Percentiles rank a stretch among this genome's conserved stretches.
These are phyloP conservation scores for Amphirosellinia nigrospora DNA, from an alignment of 495 filamentous ascomycete genomes.

Conservation along the genomic window DNA sequence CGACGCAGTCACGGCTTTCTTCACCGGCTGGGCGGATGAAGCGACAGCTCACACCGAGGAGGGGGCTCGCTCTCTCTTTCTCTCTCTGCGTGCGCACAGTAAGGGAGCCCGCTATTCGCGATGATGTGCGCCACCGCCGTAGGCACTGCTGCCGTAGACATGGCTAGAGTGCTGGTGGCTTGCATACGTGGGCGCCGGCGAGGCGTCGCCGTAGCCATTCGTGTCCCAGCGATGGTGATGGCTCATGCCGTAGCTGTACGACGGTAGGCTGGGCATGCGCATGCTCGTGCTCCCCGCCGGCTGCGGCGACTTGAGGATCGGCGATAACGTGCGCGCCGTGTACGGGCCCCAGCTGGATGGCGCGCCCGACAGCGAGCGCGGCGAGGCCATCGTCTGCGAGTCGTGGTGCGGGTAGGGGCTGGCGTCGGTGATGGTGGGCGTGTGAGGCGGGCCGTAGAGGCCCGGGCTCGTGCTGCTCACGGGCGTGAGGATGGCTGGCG, in stretches of 20 bases:
- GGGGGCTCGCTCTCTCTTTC: too few relatives aligned
- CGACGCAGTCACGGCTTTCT: not conserved
- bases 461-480: constrained; percentile 43
- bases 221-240: constrained; percentile 35
- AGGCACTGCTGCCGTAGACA: constrained; percentile 49
- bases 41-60: not conserved
- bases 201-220: constrained; percentile 47
- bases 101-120: constrained; percentile 4
- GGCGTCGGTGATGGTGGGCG: constrained; percentile 45
- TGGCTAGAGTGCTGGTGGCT: constrained; percentile 43
- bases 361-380: constrained; percentile 47
- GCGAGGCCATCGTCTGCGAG: constrained; percentile 48
- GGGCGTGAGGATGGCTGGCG: constrained; percentile 39
- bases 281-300: constrained; percentile 22
- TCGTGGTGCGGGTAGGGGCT: constrained; percentile 43
- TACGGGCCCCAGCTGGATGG: constrained; percentile 47
- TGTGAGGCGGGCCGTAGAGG: constrained; percentile 46
- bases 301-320: constrained; percentile 45
- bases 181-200: constrained; percentile 46
- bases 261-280: constrained; percentile 40
- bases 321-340: constrained; percentile 46
- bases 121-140: constrained; percentile 49
- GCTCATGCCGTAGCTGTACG: constrained; percentile 37
- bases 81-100: too few relatives aligned
- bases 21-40: not conserved